Evolutionary conservation across 2,329 filamentous ascomycete species (phyloP), one percentile per base, ranked within the genome.

Genomic region (Hypomyces rosellus): DNA sequence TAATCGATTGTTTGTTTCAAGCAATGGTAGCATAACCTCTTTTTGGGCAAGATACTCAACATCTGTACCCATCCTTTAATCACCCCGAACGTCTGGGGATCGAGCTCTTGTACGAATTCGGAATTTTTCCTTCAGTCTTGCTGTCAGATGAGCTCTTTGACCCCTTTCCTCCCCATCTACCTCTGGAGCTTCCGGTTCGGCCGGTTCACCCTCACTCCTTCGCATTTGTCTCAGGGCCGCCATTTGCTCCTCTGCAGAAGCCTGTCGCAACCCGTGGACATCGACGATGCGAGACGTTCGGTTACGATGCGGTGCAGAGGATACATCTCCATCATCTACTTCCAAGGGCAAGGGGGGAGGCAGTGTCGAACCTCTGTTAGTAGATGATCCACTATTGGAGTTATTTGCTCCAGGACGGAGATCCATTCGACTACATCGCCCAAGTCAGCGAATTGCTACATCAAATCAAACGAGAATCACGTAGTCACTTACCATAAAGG

Each of bases 221-320:
- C 65, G 62, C 62, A 66, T 66, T 47, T 74, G 74, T 34, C 81
- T 72, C 5, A 85, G 69, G 5, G 74, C 77, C 49, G 77, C 78
- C 48, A 85, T 80, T n/a, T 80, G 78, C 63, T 85, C 81, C 56
- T 83, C 78, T 3, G 75, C 71, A 0, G 80, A 70, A n/a, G 80
- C 80, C 52, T 82, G 73, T 11, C 81, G 74, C 15, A 85, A 66
- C 41, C 77, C 68, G 54, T 78, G 74, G 42, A 82, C 67, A 56
- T 84, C 80, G 38, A 83, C 69, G 4, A 83, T 61, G 3, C 80
- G 74, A 0, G 77, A 77, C 4, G 74, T 60, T 18, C 80, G 72
- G 37, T 72, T 67, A 34, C 69, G 68, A 50, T 72, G 71, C 2
- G 59, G 52, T 2, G 57, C 51, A 22, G 66, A 65, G 11, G 58